A percentile compares a stretch with the other conserved stretches of the same genome.
Conservation (phyloP, 768 basidiomycete species). For the Podaxis sp. region DNA sequence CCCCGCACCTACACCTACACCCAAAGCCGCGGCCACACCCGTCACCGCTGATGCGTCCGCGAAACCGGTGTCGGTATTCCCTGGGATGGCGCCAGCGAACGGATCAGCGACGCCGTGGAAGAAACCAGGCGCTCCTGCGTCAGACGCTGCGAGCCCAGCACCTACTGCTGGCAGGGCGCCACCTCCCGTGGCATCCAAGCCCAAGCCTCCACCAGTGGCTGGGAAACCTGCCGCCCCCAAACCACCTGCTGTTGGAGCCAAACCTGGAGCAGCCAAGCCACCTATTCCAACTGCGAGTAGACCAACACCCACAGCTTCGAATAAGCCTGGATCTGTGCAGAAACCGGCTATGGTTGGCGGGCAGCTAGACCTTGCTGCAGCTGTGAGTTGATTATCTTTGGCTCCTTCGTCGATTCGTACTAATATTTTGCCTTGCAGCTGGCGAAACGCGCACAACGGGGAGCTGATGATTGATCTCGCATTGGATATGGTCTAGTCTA, state of each 20-base stretch:
- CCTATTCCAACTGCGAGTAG: constrained; percentile 58
- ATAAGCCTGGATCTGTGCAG: constrained; percentile 37
- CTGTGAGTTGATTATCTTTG: constrained; percentile 46
- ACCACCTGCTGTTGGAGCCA: constrained; percentile 44
- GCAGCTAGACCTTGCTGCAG: constrained; percentile 83
- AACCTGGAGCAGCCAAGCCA: constrained; percentile 48
- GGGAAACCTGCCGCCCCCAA: constrained; percentile 49
- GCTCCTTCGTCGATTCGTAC: not conserved
- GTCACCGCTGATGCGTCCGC: constrained; percentile 59
- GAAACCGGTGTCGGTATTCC: constrained; percentile 81
- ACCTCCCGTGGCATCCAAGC: constrained; percentile 63
- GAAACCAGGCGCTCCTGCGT: constrained; percentile 40
- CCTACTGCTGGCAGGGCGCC: constrained; percentile 45
- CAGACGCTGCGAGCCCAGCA: constrained; percentile 40
- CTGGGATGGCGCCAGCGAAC: constrained; percentile 66
- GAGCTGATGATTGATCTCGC: constrained; percentile 38
- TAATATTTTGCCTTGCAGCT: constrained; percentile 42
- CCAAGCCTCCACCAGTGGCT: constrained; percentile 58
- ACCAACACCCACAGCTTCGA: constrained; percentile 38
- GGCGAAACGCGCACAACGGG: constrained; percentile 73
- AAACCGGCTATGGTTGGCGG: constrained; percentile 44
- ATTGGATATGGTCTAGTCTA: not conserved
- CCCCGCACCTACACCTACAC: constrained; percentile 36
- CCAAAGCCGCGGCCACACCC: constrained; percentile 39
- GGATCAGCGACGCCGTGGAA: constrained; percentile 77